These are phyloP conservation scores for Penicillium sp. DNA, from an alignment of 2,329 filamentous ascomycete species.

Conservation along the genomic window DNA sequence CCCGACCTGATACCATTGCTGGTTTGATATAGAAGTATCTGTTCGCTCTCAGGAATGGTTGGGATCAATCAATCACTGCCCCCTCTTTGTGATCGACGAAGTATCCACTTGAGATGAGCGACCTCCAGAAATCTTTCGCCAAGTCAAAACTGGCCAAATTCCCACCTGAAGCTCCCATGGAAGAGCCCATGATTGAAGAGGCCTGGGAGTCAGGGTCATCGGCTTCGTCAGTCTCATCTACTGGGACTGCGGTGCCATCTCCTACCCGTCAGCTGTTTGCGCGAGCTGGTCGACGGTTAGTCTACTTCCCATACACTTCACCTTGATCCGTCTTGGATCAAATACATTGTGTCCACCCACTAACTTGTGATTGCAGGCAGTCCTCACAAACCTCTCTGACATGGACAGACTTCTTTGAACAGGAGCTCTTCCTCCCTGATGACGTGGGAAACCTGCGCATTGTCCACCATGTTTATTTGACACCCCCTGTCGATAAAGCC, in stretches of 20 bases:
- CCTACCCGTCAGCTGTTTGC: constrained; percentile 73
- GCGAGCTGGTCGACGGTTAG: constrained; percentile 64
- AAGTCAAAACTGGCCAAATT: constrained; percentile 70
- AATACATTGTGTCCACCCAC: background rate
- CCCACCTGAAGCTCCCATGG: constrained; percentile 57
- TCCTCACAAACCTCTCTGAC: constrained; percentile 65
- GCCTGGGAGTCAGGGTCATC: constrained; percentile 65
- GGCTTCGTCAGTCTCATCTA: constrained; percentile 85
- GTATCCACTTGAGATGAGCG: constrained; percentile 63
- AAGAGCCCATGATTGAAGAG: constrained; percentile 43
- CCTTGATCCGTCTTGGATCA: background rate
- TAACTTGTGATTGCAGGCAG: constrained; percentile 16
- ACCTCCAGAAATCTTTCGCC: constrained; percentile 76
- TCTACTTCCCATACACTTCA: constrained; percentile 14
- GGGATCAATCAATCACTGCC: background rate
- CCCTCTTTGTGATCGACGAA: constrained; percentile 5
- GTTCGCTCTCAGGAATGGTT: too few relatives aligned
- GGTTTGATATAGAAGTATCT: background rate
- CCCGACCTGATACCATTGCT: background rate
- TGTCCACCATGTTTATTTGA: constrained; percentile 84
- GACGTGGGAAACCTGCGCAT: constrained; percentile 48
- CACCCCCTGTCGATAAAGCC: constrained; percentile 69
- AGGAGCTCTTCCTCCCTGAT: constrained; percentile 72
- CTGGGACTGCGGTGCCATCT: constrained; percentile 85
- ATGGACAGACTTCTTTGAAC: constrained; percentile 90